Percentiles rank a stretch among this genome's conserved stretches.
phyloP scores from a whole-genome alignment of 1,139 yeast genomes.

The Suhomyces chickasaworum region DNA sequence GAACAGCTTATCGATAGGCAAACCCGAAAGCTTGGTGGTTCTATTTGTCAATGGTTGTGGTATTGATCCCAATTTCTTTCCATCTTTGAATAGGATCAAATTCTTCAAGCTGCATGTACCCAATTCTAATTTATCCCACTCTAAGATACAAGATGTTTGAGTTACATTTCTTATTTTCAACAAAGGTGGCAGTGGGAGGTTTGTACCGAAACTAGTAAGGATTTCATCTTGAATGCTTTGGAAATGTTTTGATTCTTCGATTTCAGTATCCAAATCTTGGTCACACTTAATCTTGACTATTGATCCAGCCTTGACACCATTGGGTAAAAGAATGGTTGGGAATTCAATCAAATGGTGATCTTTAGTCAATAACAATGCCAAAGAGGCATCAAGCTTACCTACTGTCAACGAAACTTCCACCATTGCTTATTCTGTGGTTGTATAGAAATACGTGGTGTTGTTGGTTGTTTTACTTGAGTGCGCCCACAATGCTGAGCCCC shows the following conservation, averaged over 20 bases:
- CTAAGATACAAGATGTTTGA: constrained; percentile 91
- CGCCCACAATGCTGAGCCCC: constrained; percentile 1
- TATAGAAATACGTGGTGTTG: constrained; percentile 4
- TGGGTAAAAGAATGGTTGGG: constrained; percentile 90
- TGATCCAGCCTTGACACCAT: constrained; percentile 92
- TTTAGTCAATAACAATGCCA: constrained; percentile 84
- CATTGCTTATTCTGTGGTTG: constrained; percentile 37
- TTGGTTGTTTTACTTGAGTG: constrained; percentile 1
- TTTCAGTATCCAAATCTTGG: constrained; percentile 72
- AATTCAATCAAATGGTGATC: constrained; percentile 96
- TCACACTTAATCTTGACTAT: constrained; percentile 85
- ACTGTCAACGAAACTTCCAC: constrained; percentile 91
- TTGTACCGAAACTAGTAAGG: constrained; percentile 67
- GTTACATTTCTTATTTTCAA: constrained; percentile 76
- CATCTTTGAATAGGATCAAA: constrained; percentile 77
- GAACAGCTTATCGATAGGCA: constrained; percentile 83
- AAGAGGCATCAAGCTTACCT: constrained; percentile 92
- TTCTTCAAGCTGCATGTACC: constrained; percentile 84
- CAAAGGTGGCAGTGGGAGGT: constrained; percentile 73
- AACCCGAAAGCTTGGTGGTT: constrained; percentile 86
- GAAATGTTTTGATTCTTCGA: constrained; percentile 59
- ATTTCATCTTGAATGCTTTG: constrained; percentile 72
- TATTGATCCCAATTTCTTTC: constrained; percentile 76
- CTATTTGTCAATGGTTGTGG: constrained; percentile 82
- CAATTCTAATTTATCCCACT: constrained; percentile 85